phyloP scores from a whole-genome alignment of 2,329 filamentous ascomycete species.

The Penicillium sp. region DNA sequence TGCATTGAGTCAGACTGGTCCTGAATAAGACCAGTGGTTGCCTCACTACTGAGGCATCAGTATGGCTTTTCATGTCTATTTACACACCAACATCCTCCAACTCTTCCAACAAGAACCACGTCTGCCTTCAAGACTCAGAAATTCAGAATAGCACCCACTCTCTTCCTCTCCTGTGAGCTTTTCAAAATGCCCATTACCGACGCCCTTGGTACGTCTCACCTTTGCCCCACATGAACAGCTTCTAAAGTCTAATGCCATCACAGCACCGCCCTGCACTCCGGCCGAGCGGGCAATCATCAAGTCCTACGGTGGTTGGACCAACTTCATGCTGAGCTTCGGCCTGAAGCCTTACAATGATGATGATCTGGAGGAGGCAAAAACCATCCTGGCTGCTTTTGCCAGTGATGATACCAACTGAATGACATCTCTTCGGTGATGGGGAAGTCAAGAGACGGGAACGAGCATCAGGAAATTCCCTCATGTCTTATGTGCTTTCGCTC shows the following conservation, averaged over 20 bases:
- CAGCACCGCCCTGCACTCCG: constrained; percentile 27
- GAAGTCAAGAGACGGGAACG: not conserved
- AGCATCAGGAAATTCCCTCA: not conserved
- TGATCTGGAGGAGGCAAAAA: constrained; percentile 22
- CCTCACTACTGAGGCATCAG: too few relatives aligned
- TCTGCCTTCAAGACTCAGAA: not conserved
- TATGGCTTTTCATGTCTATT: too few relatives aligned
- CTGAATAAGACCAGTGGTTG: too few relatives aligned
- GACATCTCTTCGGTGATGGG: not conserved
- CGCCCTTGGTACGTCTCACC: not conserved
- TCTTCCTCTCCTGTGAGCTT: not conserved
- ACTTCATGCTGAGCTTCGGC: constrained; percentile 20
- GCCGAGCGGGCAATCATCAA: constrained; percentile 26
- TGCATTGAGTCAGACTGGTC: too few relatives aligned
- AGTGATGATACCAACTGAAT: not conserved
- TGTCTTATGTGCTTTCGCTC: not conserved
- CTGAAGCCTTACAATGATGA: constrained; percentile 26
- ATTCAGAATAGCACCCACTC: not conserved
- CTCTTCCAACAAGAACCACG: not conserved
- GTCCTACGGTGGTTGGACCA: constrained; percentile 27
- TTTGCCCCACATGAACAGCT: too few relatives aligned
- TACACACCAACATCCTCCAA: not conserved
- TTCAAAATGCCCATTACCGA: not conserved
- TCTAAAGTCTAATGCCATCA: not conserved
- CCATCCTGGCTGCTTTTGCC: constrained; percentile 14